Base-by-base conservation (phyloP, 129 eudicot genomes). In the Daucus carota region DNA sequence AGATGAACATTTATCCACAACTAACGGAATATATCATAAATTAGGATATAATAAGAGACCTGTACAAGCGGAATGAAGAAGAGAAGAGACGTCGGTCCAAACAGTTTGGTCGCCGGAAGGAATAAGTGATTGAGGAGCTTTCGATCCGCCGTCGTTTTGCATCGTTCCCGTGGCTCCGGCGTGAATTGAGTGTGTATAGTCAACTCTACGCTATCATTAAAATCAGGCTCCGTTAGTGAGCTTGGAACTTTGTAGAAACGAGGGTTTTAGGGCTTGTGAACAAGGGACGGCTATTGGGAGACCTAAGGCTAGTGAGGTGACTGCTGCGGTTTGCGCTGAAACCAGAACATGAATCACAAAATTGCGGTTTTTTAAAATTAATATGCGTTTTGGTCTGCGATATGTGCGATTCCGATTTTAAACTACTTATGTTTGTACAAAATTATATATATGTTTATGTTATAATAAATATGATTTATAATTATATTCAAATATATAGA, bases 81-180 rank as follows among this genome's bases (percentile, higher is more conserved):
- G 92, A 69, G 87, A 73, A 1, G 97, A 88, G 62, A 87, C 95
- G 57, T 93, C 98, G 46, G 92, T 79, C 97, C 97, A 90, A 36
- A 83, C 95, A 47, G 91, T 72, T 70, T 87, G 88, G 28, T 87
- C 92, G 32, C 91, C 91, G 75, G 92, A 87, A 31, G 96, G 86
- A 29, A 57, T n/a, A 29, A 88, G 81, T n/a, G 88, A 77, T 67
- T 95, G 78, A 72, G 81, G 74, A 43, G 73, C 77, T 48, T 80
- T 79, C 31, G 78, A 75, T 74, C 81, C 76, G 42, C 45, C 89
- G 65, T 16, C 66, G 28, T 75, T 72, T 32, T 85, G 84, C 66
- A 73, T 83, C 90, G 83, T 86, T 77, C 38, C 52, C 52, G 41
- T 28, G 29, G 76, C 62, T 47, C 38, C 57, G 76, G 32, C 36